Conservation (phyloP, 2,329 filamentous ascomycete genomes). For the Fusarium citri region DNA sequence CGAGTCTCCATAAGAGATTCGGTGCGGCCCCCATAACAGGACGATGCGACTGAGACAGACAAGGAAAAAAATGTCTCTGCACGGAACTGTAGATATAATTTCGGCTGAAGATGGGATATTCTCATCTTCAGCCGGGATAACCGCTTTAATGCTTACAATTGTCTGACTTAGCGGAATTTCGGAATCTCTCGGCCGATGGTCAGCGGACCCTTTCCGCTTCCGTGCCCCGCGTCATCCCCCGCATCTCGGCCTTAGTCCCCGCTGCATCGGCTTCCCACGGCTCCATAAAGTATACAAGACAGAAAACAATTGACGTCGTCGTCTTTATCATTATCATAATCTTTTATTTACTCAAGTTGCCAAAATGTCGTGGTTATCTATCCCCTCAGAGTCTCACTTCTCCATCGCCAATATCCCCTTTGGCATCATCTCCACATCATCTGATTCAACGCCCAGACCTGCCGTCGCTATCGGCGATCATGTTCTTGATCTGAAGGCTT, state of each 20-base stretch:
- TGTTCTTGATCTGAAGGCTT: slow-evolving; percentile 75
- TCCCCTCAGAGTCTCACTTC: slow-evolving; percentile 50
- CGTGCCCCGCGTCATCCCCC: slow-evolving; percentile 6
- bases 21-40: too few relatives aligned
- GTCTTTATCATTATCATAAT: background rate
- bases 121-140: slow-evolving; percentile 13
- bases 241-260: slow-evolving; percentile 21
- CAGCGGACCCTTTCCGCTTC: slow-evolving; percentile 10
- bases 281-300: slow-evolving; percentile 28
- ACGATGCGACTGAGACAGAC: background rate
- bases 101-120: background rate
- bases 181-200: slow-evolving; percentile 4
- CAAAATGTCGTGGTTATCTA: slow-evolving; percentile 48
- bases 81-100: background rate
- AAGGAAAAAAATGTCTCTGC: background rate
- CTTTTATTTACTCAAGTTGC: background rate
- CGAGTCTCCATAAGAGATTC: background rate
- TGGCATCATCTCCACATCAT: slow-evolving; percentile 77
- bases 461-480: slow-evolving; percentile 79
- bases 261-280: slow-evolving; percentile 35
- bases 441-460: slow-evolving; percentile 67
- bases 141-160: background rate
- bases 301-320: background rate
- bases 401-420: slow-evolving; percentile 84
- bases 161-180: background rate